These are phyloP conservation scores for Cladorrhinum samala DNA, from an alignment of 495 filamentous ascomycete genomes.

Conservation along the genomic window DNA sequence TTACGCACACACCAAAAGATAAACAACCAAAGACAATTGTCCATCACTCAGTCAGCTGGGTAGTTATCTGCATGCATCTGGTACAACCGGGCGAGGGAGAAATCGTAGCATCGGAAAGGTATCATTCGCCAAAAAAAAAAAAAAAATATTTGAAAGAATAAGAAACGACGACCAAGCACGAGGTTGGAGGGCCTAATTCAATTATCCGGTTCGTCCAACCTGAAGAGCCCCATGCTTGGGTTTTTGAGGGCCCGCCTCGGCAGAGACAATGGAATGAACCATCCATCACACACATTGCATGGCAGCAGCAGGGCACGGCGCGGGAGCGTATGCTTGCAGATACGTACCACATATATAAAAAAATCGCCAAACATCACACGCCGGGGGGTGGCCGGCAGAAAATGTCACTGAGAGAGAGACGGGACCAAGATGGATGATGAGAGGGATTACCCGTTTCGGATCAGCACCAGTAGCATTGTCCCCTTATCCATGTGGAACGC, in stretches of 20 bases:
- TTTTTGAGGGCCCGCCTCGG: conserved; percentile 8
- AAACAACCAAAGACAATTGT: too few relatives aligned
- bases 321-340: neutral
- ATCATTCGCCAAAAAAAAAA: neutral
- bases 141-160: neutral
- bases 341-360: too few relatives aligned
- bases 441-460: neutral
- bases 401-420: neutral
- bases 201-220: conserved; percentile 11
- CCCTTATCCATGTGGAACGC: neutral
- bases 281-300: neutral
- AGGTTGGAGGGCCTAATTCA: neutral
- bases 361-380: too few relatives aligned
- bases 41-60: too few relatives aligned
- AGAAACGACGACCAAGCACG: neutral
- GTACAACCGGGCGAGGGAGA: too few relatives aligned
- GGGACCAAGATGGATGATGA: neutral
- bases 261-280: conserved; percentile 6
- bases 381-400: neutral
- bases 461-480: neutral
- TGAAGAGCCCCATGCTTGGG: neutral
- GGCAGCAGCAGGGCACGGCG: neutral
- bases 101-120: too few relatives aligned
- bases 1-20: too few relatives aligned
- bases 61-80: too few relatives aligned